These are phyloP conservation scores for Sugiyamaella lignohabitans DNA, from an alignment of 805 yeast genomes.

Conservation along the genomic window DNA sequence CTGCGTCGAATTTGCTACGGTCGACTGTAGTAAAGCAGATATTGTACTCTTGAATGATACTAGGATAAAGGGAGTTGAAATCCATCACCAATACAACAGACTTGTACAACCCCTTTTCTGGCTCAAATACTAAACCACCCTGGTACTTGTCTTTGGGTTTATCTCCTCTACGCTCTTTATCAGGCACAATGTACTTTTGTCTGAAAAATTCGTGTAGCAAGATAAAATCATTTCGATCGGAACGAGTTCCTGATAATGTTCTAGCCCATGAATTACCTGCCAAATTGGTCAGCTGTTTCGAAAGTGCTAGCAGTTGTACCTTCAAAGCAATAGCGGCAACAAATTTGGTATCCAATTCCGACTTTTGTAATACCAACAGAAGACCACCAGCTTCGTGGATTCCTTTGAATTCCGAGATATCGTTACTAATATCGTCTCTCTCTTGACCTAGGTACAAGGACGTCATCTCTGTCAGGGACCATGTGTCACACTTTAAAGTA, in stretches of 20 bases:
- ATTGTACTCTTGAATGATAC: constrained; percentile 93
- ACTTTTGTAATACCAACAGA: constrained; percentile 64
- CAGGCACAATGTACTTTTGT: constrained; percentile 80
- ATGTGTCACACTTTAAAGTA: constrained; percentile 85
- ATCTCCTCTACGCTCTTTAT: constrained; percentile 44
- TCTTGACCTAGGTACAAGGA: constrained; percentile 64
- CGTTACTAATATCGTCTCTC: constrained; percentile 67
- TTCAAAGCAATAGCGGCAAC: constrained; percentile 74
- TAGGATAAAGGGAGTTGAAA: constrained; percentile 94
- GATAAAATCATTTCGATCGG: constrained; percentile 92
- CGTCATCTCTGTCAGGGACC: constrained; percentile 92
- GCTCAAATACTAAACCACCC: constrained; percentile 96
- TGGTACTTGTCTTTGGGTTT: constrained; percentile 47
- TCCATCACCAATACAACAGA: constrained; percentile 91
- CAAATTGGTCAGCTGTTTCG: constrained; percentile 83
- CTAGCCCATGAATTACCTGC: constrained; percentile 98
- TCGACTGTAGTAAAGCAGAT: constrained; percentile 95
- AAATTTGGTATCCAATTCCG: constrained; percentile 56
- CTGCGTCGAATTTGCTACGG: constrained; percentile 43
- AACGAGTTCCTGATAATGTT: constrained; percentile 89
- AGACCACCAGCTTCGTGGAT: constrained; percentile 55
- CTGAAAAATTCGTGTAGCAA: constrained; percentile 83
- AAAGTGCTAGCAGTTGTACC: constrained; percentile 77
- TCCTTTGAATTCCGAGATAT: constrained; percentile 49
- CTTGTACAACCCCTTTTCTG: constrained; percentile 89